Evolutionary conservation across 495 filamentous ascomycete species (phyloP), one percentile per base, ranked within the genome.

Genomic region (Penicillium odoratum): DNA sequence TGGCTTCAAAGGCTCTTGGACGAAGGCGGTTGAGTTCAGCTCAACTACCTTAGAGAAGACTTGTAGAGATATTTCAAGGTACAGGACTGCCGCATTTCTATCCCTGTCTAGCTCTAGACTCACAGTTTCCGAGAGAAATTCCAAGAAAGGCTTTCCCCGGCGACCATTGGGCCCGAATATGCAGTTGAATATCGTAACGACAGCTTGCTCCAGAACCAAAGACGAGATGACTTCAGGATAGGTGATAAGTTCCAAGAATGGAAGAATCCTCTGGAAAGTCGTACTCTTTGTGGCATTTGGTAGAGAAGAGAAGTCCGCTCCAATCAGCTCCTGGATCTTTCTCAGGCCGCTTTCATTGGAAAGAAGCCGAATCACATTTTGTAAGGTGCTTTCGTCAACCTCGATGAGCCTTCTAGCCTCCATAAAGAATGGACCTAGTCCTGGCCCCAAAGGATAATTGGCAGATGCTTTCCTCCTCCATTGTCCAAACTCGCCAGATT

Each of bases 161-260:
- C 15, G 29, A 57, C 85, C 84, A 48, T 56, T 64, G 13, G 69
- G 61, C 21, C 85, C 83, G 56, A 74, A 85, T 16, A 88, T 60
- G 58, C 77, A 75, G 52, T 77, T 84, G 65, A 81, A 85, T 33
- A 88, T 83, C 3, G 78, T 84, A 21, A 70, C 79, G 34, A 87
- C 73, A 6, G 76, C 64, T 36, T 72, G 74, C 58, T 87, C 83
- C 5, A 87, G 63, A 3, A 85, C 68, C 30, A 82, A 62, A 0
- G 85, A 87, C 7, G 73, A 68, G 15, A 81, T 59, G 7, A 87
- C 75, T 25, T 81, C 70, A 3, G 73, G 70, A 61, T 83, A 72
- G 16, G 82, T 74, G 46, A 88, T 73, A 16, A 72, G 76, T 51
- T 69, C 63, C 40, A 85, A 68, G 56, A 88, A 84, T 5, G 82